These are phyloP conservation scores for Candida chilensis DNA, from an alignment of 805 yeast genomes.

Conservation along the genomic window DNA sequence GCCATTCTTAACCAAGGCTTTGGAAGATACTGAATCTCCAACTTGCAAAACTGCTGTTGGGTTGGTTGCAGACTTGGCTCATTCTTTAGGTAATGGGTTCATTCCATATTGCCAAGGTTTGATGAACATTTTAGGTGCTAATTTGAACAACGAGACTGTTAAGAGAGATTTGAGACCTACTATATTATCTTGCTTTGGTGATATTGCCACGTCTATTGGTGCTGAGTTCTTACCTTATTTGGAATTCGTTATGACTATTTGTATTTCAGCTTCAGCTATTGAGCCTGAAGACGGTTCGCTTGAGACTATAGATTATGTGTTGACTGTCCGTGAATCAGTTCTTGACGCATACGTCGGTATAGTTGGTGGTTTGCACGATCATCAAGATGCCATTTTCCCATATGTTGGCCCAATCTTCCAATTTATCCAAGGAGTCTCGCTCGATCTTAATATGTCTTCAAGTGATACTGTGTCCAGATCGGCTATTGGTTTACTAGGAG, in stretches of 20 bases:
- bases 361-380: conserved; percentile 75
- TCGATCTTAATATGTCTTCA: conserved; percentile 49
- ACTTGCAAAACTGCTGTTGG: conserved; percentile 90
- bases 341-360: conserved; percentile 94
- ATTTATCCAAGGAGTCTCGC: conserved; percentile 52
- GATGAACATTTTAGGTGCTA: conserved; percentile 75
- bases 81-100: conserved; percentile 70
- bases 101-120: conserved; percentile 70
- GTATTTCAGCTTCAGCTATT: conserved; percentile 53
- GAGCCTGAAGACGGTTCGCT: conserved; percentile 58
- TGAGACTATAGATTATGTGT: conserved; percentile 72
- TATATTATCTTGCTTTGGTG: conserved; percentile 90
- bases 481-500: conserved; percentile 88
- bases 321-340: conserved; percentile 75
- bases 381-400: conserved; percentile 55
- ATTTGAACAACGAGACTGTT: conserved; percentile 56
- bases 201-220: conserved; percentile 86
- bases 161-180: conserved; percentile 81
- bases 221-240: conserved; percentile 67
- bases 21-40: conserved; percentile 75
- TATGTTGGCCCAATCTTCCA: conserved; percentile 64
- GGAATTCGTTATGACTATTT: conserved; percentile 70
- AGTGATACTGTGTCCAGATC: conserved; percentile 72
- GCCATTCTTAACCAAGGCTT: conserved; percentile 74
- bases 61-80: conserved; percentile 87